A percentile compares a stretch with the other conserved stretches of the same genome.
phyloP scores from a whole-genome alignment of 495 filamentous ascomycete genomes.

The Xanthoparmelia taractica region DNA sequence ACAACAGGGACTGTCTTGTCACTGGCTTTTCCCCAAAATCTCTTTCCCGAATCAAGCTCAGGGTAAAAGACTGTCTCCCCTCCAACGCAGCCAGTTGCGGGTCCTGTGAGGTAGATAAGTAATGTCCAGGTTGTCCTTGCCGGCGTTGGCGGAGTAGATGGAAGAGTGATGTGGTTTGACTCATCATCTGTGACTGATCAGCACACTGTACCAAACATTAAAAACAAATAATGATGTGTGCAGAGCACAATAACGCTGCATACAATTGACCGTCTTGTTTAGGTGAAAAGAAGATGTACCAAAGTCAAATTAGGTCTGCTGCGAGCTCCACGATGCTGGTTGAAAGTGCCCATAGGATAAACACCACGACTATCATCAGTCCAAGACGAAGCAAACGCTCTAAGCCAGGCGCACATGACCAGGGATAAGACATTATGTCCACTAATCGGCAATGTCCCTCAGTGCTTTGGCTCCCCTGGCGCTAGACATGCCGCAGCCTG shows the following conservation, averaged over 20 bases:
- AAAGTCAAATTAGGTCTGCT: not conserved
- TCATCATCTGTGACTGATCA: constrained; percentile 58
- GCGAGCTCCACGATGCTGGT: not conserved
- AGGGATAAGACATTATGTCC: not conserved
- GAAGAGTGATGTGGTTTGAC: constrained; percentile 57
- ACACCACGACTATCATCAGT: not conserved
- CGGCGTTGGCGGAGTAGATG: constrained; percentile 39
- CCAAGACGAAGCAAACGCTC: not conserved
- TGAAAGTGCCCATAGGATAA: not conserved
- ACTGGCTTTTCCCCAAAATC: constrained; percentile 36
- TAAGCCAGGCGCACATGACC: not conserved
- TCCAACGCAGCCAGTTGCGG: constrained; percentile 58
- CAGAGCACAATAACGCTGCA: not conserved
- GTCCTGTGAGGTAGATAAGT: constrained; percentile 74
- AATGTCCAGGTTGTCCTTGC: constrained; percentile 88
- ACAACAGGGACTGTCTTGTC: constrained; percentile 47
- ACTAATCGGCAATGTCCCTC: not conserved
- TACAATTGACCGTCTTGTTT: not conserved
- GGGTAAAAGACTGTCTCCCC: constrained; percentile 93
- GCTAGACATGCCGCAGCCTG: constrained; percentile 57
- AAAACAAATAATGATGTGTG: not conserved
- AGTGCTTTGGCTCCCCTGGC: too few species aligned
- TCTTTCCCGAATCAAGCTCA: constrained; percentile 43
- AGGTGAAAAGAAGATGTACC: not conserved
- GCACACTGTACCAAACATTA: not conserved